phyloP scores from a whole-genome alignment of 192 early-diverging fungal genomes.

The Linnemannia elongata region DNA sequence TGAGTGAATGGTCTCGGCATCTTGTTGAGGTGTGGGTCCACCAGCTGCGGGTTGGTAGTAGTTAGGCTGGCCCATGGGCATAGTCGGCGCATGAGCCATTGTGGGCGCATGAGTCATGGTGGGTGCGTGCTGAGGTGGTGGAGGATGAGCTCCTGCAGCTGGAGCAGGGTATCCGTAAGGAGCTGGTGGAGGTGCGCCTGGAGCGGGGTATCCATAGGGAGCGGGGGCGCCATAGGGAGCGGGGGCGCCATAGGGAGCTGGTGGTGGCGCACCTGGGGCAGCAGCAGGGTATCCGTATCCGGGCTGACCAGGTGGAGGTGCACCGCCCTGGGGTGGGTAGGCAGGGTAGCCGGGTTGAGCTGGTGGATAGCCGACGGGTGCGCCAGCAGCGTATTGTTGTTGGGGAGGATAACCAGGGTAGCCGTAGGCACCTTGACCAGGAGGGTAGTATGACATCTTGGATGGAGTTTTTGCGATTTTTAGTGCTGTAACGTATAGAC shows the following conservation, averaged over 20 bases:
- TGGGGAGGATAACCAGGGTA: slow-evolving; percentile 41
- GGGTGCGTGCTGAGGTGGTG: background rate
- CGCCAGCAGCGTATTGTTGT: slow-evolving; percentile 43
- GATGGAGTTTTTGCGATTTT: background rate
- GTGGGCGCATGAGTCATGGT: slow-evolving; percentile 27
- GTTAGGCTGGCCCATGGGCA: slow-evolving; percentile 6
- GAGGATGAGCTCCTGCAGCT: slow-evolving; percentile 5
- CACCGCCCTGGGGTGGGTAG: slow-evolving; percentile 16
- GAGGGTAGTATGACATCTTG: slow-evolving; percentile 46
- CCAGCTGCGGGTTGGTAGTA: slow-evolving; percentile 17
- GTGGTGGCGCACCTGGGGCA: slow-evolving; percentile 10
- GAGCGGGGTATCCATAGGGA: slow-evolving; percentile 19
- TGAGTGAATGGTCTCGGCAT: slow-evolving; percentile 46
- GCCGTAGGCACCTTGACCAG: slow-evolving; percentile 31
- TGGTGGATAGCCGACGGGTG: slow-evolving; percentile 26
- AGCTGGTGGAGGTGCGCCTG: slow-evolving; percentile 5
- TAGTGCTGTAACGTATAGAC: background rate
- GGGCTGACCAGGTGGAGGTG: slow-evolving; percentile 15
- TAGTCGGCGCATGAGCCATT: slow-evolving; percentile 17
- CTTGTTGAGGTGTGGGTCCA: slow-evolving; percentile 50
- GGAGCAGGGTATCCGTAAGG: slow-evolving; percentile 24
- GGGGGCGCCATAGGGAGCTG: background rate
- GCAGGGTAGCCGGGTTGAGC: background rate
- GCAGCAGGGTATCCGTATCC: slow-evolving; percentile 13
- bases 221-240: background rate